These are phyloP conservation scores for Kurtzmaniella quercitrusa DNA, from an alignment of 1,139 yeast species.

Conservation along the genomic window DNA sequence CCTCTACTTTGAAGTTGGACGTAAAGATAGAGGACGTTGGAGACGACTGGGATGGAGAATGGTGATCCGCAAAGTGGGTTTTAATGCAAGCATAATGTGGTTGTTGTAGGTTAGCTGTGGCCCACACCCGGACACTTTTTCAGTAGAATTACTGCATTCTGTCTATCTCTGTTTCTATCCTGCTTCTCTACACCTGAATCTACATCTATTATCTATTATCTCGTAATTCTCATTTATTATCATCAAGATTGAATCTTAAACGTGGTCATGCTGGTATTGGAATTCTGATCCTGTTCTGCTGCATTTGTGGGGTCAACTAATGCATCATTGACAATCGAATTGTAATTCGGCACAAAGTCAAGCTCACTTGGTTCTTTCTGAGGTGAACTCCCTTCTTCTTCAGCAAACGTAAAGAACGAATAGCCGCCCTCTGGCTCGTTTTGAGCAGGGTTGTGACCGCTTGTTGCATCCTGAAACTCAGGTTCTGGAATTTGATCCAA, in stretches of 20 bases:
- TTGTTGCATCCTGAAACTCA: neutral
- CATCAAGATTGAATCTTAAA: neutral
- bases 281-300: neutral
- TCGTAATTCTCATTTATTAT: neutral
- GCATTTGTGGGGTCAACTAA: conserved; percentile 1
- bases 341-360: conserved; percentile 39
- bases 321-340: conserved; percentile 24
- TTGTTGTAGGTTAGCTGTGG: too few species aligned
- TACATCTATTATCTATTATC: neutral
- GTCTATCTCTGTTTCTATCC: neutral
- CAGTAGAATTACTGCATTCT: too few species aligned
- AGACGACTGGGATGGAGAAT: conserved; percentile 51
- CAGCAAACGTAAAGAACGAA: conserved; percentile 14
- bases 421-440: conserved; percentile 6
- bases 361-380: conserved; percentile 17
- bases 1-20: conserved; percentile 31
- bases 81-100: too few species aligned
- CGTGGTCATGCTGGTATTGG: conserved; percentile 1
- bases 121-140: too few species aligned
- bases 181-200: neutral
- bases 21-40: conserved; percentile 40
- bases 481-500: conserved; percentile 5
- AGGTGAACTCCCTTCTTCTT: conserved; percentile 14
- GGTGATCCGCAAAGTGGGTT: conserved; percentile 10
- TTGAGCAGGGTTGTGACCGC: neutral